These are phyloP conservation scores for Tympanopsis confertula DNA, from an alignment of 2,329 filamentous ascomycete genomes.

Conservation along the genomic window DNA sequence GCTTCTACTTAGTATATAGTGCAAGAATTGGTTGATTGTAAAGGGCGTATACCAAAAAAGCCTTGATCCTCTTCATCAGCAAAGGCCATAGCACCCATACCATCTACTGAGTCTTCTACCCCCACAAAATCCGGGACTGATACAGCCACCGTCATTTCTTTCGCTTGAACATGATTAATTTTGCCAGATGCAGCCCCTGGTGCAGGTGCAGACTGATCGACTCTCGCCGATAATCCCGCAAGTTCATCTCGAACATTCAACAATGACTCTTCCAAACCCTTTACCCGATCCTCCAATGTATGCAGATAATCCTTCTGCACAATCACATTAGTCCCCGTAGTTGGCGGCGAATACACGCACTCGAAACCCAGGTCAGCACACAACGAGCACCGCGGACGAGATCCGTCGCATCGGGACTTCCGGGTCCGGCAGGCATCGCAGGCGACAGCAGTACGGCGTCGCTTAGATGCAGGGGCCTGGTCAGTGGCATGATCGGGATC, in stretches of 20 bases:
- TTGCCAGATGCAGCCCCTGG: conserved; percentile 6
- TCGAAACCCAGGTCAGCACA: conserved; percentile 27
- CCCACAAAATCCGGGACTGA: conserved; percentile 4
- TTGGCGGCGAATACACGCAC: conserved; percentile 25
- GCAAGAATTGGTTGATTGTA: background rate
- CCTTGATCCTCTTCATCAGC: conserved; percentile 18
- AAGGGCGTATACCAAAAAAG: conserved; percentile 14
- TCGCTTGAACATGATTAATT: conserved; percentile 5
- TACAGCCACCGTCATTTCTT: conserved; percentile 6
- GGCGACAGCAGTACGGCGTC: background rate
- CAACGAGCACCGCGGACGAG: conserved; percentile 25
- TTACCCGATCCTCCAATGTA: conserved; percentile 14
- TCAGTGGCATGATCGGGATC: background rate
- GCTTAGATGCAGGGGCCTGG: background rate
- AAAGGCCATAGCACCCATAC: conserved; percentile 17
- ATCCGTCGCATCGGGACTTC: conserved; percentile 22
- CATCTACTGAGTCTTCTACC: conserved; percentile 11
- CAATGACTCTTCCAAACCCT: conserved; percentile 14
- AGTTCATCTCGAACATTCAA: conserved; percentile 17
- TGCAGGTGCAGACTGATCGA: background rate
- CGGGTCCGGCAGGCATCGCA: conserved; percentile 2
- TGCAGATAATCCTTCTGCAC: conserved; percentile 22
- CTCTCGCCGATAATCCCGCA: background rate
- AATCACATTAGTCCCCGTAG: conserved; percentile 21
- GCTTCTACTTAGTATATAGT: background rate